These are phyloP conservation scores for Termitomyces sp. DNA, from an alignment of 768 basidiomycete genomes.

Conservation along the genomic window DNA sequence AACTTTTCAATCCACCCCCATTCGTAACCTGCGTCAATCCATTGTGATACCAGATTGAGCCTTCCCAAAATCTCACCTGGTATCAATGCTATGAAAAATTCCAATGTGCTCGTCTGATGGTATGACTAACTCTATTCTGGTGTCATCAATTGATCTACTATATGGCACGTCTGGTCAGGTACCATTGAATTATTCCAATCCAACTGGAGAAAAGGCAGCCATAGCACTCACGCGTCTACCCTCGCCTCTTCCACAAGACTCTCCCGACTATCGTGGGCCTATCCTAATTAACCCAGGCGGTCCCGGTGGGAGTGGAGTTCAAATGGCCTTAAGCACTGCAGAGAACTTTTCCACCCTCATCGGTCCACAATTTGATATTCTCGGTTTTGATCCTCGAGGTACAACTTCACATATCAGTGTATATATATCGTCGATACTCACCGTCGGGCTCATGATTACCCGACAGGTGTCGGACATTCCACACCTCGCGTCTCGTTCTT, in stretches of 20 bases:
- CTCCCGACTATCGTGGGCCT: conserved; percentile 37
- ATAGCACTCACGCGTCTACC: conserved; percentile 44
- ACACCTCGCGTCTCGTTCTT: conserved; percentile 33
- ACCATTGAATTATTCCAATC: conserved; percentile 41
- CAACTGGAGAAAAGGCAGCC: conserved; percentile 29
- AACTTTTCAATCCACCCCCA: background rate
- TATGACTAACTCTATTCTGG: conserved; percentile 5
- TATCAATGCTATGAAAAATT: conserved; percentile 18
- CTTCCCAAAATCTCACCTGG: conserved; percentile 19
- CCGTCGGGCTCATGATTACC: too few relatives aligned
- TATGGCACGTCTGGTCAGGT: conserved; percentile 26
- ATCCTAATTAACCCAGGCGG: conserved; percentile 48
- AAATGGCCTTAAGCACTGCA: conserved; percentile 19
- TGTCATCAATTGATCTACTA: background rate
- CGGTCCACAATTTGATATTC: conserved; percentile 41
- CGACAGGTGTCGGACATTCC: conserved; percentile 35
- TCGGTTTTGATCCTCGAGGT: conserved; percentile 48
- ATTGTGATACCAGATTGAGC: conserved; percentile 5
- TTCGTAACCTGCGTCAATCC: background rate
- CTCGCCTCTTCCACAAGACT: conserved; percentile 22
- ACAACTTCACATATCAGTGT: background rate
- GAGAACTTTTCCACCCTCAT: conserved; percentile 24
- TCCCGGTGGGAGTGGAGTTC: conserved; percentile 42
- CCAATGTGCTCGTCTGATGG: conserved; percentile 31
- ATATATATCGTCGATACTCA: too few relatives aligned